Evolutionary conservation across 2,329 filamentous ascomycete genomes (phyloP).

Genomic region (Madurella mycetomatis): DNA sequence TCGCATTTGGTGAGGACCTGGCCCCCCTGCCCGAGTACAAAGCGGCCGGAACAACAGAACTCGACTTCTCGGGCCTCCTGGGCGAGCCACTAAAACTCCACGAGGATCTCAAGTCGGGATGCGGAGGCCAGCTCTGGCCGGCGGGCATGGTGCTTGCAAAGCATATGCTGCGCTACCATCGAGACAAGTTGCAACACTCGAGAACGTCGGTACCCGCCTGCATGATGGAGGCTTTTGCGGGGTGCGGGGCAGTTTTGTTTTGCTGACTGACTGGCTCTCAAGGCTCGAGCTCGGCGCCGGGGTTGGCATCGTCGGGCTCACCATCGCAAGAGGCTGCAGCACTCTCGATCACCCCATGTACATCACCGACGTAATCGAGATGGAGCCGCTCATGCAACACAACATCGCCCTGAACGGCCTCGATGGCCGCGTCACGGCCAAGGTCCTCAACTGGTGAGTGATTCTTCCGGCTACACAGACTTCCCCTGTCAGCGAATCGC

Average conservation of each 20-base stretch:
- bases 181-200: slow-evolving; percentile 57
- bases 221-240: slow-evolving; percentile 1
- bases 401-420: slow-evolving; percentile 83
- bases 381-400: slow-evolving; percentile 78
- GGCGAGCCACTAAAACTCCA: slow-evolving; percentile 66
- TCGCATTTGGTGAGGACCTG: slow-evolving; percentile 51
- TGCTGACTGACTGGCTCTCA: slow-evolving; percentile 10
- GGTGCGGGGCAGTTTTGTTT: slow-evolving; percentile 4
- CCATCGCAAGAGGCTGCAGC: slow-evolving; percentile 53
- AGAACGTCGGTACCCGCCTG: slow-evolving; percentile 60
- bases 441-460: slow-evolving; percentile 75
- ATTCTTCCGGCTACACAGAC: background rate
- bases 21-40: slow-evolving; percentile 59
- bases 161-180: slow-evolving; percentile 76
- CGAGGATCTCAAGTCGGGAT: slow-evolving; percentile 82
- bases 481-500: slow-evolving; percentile 7
- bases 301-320: slow-evolving; percentile 76
- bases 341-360: slow-evolving; percentile 53
- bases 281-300: slow-evolving; percentile 91
- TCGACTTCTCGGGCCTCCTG: slow-evolving; percentile 71
- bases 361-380: slow-evolving; percentile 83
- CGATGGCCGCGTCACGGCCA: slow-evolving; percentile 56
- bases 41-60: slow-evolving; percentile 45
- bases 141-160: slow-evolving; percentile 84
- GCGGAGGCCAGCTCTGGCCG: slow-evolving; percentile 91